Conservation (phyloP, 805 yeast species). For the Cyberlindnera maritima region DNA sequence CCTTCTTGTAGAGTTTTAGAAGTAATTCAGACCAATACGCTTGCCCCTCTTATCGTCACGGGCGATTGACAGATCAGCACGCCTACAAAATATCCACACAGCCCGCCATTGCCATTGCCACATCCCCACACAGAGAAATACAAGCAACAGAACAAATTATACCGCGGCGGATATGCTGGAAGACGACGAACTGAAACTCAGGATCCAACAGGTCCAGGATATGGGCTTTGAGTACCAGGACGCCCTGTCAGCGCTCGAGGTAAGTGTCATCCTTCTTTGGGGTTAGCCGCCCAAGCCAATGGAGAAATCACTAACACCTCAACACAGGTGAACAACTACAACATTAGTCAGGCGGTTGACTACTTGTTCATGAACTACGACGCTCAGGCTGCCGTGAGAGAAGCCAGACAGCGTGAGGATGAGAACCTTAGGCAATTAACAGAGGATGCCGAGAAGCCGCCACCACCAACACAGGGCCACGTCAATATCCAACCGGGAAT, state of each 20-base stretch:
- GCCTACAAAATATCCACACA: not conserved
- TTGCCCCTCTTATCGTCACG: not conserved
- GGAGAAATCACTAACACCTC: not conserved
- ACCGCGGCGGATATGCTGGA: slow-evolving; percentile 1
- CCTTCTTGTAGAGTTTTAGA: too few species aligned
- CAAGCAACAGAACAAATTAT: not conserved
- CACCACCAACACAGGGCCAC: not conserved
- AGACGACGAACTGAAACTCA: not conserved
- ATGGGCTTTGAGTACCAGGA: slow-evolving; percentile 2
- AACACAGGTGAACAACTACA: slow-evolving; percentile 12
- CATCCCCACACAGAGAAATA: not conserved
- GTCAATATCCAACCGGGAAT: slow-evolving; percentile 5
- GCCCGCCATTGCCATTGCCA: not conserved
- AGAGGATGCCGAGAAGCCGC: not conserved
- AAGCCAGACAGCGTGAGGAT: not conserved
- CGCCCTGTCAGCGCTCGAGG: slow-evolving; percentile 10
- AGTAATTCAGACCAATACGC: too few species aligned
- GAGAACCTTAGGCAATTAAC: not conserved
- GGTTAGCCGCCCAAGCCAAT: not conserved
- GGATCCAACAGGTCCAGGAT: slow-evolving; percentile 3
- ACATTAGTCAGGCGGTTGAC: slow-evolving; percentile 34
- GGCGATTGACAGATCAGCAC: not conserved
- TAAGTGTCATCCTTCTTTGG: too few species aligned
- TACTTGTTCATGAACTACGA: slow-evolving; percentile 32
- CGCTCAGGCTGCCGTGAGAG: slow-evolving; percentile 10